Evolutionary conservation across 768 basidiomycete species (phyloP), one percentile per base, ranked within the genome.

Genomic region (Boletales sp.): DNA sequence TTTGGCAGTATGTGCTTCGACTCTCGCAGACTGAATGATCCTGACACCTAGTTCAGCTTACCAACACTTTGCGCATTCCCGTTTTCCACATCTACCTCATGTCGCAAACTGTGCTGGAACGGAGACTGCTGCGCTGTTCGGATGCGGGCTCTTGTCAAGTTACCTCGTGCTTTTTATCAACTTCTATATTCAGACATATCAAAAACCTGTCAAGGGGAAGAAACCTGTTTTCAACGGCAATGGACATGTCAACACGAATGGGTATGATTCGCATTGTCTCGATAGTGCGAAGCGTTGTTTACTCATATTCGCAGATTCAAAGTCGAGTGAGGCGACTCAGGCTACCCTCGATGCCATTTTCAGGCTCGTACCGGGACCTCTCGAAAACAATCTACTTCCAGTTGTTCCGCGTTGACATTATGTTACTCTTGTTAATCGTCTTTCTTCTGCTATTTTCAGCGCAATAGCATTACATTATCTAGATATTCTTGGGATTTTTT

Each of bases 121-220:
- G 17, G 91, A 95, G 70, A 71, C 72, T 14, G 90, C 95, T 47
- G 97, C 97, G 3, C 52, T 93, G 50, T 86, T 95, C 50, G 97
- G 94, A 42, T 97, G 94, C 65, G 82, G 69, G 19, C 79, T 99
- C 41, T 78, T 99, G 58, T 88, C 91, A 24, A 87, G 81, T 62
- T 98, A 97, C 72, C 83, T 99, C 47, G 81, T 84, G 60, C 82
- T 99, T 51, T 98, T 99, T 78, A 91, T 98, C 78, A 90, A 92
- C 69, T 93, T 93, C 72, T 93, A 93, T 72, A 78, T 91, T 62
- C 81, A 86, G 67, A 90, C 88, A 27, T 90, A 90, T 74, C 83
- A 83, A 74, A 84, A 83, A 65, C 79, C 85, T 31, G 66, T 50
- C 40, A 70, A 74, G 59, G 69, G 69, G 29, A 63, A 55, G 62